Base-by-base conservation (phyloP, 2,329 filamentous ascomycete genomes). In the Aspergillus versicolor region DNA sequence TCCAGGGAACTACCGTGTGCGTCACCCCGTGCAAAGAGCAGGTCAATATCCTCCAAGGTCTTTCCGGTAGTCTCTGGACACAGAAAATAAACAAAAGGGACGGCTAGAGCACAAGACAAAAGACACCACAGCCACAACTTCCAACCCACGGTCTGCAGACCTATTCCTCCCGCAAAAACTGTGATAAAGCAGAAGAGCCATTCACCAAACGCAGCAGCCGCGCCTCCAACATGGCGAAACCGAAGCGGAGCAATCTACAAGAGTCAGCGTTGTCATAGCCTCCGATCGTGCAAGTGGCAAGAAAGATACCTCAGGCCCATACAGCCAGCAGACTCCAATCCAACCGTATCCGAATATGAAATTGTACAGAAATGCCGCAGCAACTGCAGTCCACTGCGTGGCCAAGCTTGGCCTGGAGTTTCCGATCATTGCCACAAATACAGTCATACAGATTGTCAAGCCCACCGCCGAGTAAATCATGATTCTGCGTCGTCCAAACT, bases 121-220 rank as follows among this genome's bases (percentile, higher is more conserved):
- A 52, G 24, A 4, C 12, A 42, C 48, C 48, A 52, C 12, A 52
- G 8, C 48, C 48, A 52, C 48, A 52, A 43, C 9, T 52, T 52
- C 48, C 48, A 52, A 6, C 48, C 48, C 13, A 52, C 48, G 27
- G 41, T 52, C 24, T 52, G 48, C 48, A 52, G 19, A 11, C 48
- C 48, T 17, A 52, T 52, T 3, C 48, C 48, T 1, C 48, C 48
- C 2, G 48, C 48, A 21, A 52, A 52, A 3, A 52, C 48, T 1
- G 48, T 52, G 38, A 52, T 52, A 6, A 52, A 52, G 24, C 48
- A 42, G 37, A 52, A 52, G 3, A 52, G 37, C 48, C 48, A 52
- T 24, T 52, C 48, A 15, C 48, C 48, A 27, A 52, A 42, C 1
- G 48, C 48, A 3, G 37, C 15, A 11, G 48, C 48, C 4, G 48